Percentiles rank a stretch among this genome's conserved stretches.
phyloP scores from a whole-genome alignment of 169 alveolate genomes.

The Plasmodium ovale region DNA sequence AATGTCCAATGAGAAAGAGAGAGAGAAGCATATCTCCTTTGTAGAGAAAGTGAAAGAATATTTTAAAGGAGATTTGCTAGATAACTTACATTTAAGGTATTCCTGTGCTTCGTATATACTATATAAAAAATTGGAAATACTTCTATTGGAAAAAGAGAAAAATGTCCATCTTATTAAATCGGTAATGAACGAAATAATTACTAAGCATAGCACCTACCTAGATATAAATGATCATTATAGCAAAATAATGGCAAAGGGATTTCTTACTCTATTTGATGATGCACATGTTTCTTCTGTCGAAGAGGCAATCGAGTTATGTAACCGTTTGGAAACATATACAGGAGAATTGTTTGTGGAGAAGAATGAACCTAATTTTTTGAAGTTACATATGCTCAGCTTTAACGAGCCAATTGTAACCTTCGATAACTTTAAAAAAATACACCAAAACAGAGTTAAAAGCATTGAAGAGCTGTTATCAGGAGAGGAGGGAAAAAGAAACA shows the following conservation, averaged over 20 bases:
- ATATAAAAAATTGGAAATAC: constrained; percentile 56
- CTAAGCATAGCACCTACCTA: constrained; percentile 35
- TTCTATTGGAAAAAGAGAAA: constrained; percentile 23
- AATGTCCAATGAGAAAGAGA: background rate
- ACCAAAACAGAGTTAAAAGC: constrained; percentile 3
- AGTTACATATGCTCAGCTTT: constrained; percentile 24
- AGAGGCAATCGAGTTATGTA: constrained; percentile 9
- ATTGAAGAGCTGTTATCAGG: constrained; percentile 50
- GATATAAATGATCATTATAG: constrained; percentile 50
- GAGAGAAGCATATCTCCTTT: background rate
- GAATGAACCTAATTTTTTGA: background rate
- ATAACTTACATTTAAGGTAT: constrained; percentile 21
- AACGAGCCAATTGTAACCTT: constrained; percentile 62
- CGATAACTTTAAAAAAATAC: constrained; percentile 46
- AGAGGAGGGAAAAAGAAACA: background rate
- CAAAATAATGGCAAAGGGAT: constrained; percentile 52
- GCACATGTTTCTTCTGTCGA: constrained; percentile 6
- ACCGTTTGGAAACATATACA: background rate
- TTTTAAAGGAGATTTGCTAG: constrained; percentile 7
- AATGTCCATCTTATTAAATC: constrained; percentile 6
- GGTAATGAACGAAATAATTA: constrained; percentile 50
- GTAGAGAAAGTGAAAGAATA: background rate
- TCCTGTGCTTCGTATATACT: constrained; percentile 27
- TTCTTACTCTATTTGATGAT: constrained; percentile 65
- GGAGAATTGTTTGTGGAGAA: too few species aligned